A percentile compares a stretch with the other conserved stretches of the same genome.
Evolutionary conservation across 805 yeast species (phyloP).

Genomic region (Candida argentea): DNA sequence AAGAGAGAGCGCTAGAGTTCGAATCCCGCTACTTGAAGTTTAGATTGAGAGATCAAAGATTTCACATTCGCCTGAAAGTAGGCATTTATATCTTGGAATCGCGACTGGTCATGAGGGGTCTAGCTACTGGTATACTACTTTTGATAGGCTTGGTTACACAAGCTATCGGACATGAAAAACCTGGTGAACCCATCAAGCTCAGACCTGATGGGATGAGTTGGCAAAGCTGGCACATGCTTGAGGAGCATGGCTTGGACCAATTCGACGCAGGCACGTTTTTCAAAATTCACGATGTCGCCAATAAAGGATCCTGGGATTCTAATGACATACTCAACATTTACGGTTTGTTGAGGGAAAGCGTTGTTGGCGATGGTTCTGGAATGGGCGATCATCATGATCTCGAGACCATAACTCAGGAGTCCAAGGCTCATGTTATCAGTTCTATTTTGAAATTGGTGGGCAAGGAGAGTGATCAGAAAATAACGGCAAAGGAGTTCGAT

Average conservation of each 20-base stretch:
- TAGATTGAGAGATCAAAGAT: too few species aligned
- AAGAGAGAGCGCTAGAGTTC: too few species aligned
- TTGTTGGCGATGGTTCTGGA: constrained; percentile 85
- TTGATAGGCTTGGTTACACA: constrained; percentile 1
- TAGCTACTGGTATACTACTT: too few species aligned
- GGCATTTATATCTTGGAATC: too few species aligned
- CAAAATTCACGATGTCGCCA: constrained; percentile 63
- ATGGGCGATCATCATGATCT: constrained; percentile 69
- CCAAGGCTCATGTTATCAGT: constrained; percentile 44
- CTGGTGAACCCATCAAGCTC: neutral
- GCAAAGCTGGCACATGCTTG: constrained; percentile 87
- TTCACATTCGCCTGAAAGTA: too few species aligned
- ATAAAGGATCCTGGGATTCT: constrained; percentile 44
- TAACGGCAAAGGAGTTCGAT: constrained; percentile 63
- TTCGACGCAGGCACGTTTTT: constrained; percentile 73
- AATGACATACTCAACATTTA: constrained; percentile 70
- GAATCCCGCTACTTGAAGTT: too few species aligned
- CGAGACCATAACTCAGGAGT: constrained; percentile 39
- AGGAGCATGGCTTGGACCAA: constrained; percentile 71
- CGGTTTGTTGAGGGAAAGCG: constrained; percentile 62
- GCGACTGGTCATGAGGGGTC: neutral
- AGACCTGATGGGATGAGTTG: constrained; percentile 49
- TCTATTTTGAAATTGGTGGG: constrained; percentile 55
- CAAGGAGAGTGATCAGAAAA: constrained; percentile 51
- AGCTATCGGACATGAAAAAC: constrained; percentile 4